Base-by-base conservation (phyloP, 768 basidiomycete species). In the Termitomyces sp. region DNA sequence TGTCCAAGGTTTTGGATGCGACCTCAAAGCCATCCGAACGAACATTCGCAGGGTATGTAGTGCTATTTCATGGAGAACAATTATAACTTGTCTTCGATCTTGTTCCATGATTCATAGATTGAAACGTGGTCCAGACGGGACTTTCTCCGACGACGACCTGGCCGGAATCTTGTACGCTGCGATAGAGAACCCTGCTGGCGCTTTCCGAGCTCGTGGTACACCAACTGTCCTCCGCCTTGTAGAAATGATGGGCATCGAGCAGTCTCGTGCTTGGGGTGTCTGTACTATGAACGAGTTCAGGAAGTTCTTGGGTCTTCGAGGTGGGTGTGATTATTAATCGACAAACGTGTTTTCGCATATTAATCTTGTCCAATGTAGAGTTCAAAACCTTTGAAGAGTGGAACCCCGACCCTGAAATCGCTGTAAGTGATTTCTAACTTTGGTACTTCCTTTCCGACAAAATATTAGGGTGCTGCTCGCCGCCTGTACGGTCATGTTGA, bases 251-350 rank as follows among this genome's bases (percentile, higher is more conserved):
- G 79, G 78, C 1, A 84, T 86, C 41, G 67, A 73, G 47, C 82
- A 84, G 67, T 76, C 79, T 3, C 68, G 85, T 44, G 60, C 60
- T 5, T 85, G 84, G 83, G 83, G 83, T 32, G 74, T 78, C 1
- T 80, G 80, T 63, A 76, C 79, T 4, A 75, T 82, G 75, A 84
- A 83, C 56, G 81, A 83, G 65, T 83, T 83, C 68, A 71, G 82
- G 46, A 64, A 71, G 63, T 79, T 79, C 68, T 59, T 84, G 39
- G 79, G 79, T 13, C 65, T 84, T 18, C 76, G 75, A 64, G 68
- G 76, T 74, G 36, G 13, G 71, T 67, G n/a, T n/a, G n/a, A n/a
- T n/a, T n/a, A n/a, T n/a, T n/a, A n/a, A 37, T 16, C 44, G 18
- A 36, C 20, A n/a, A 44, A 4, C 3, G 8, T 48, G 18, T 18